Base-by-base conservation (phyloP, 2,329 filamentous ascomycete species). In the Colletotrichum cordylinicola region DNA sequence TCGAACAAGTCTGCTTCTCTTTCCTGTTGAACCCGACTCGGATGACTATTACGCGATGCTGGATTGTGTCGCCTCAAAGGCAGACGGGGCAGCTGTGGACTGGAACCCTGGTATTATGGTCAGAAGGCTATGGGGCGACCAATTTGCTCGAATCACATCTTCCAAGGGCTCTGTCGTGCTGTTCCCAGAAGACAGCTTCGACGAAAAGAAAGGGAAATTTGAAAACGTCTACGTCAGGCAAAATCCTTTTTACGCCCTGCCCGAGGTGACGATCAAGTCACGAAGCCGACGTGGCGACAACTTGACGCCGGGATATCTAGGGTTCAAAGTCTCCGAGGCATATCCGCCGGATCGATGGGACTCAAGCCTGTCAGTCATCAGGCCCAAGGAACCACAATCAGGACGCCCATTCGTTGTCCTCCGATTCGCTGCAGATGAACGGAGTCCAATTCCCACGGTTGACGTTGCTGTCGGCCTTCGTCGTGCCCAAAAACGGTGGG, bases 311-410 rank as follows among this genome's bases (percentile, higher is more conserved):
- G 21, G 60, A 18, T 33, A 31, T 8, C 18, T 56, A 16, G 43
- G 39, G 3, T 71, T 71, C 18, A 31, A 6, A 8, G 65, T 67
- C 13, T 21, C n/a, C 4, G 39, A 33, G 8, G 70, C 65, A 9
- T 52, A 43, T 35, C 70, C 70, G 6, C 70, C 56, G n/a, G 70
- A 73, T 16, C 61, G 70, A 12, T 73, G 70, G 70, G 70, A 73
- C 33, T 24, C 70, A 35, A 18, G 37, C 8, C 18, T 73, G 1
- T 73, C 65, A 3, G 43, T 73, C 5, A 55, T 73, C 18, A 58
- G 70, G 7, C 43, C 70, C 8, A 73, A 56, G 12, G 70, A 73
- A n/a, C 70, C 70, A 6, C 65, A 69, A 7, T 73, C 70, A 5
- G 66, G 39, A 16, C 55, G 37, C 8, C 27, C 65, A 3, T 55